phyloP scores from a whole-genome alignment of 331 rosid species.

The Quercus lobata region DNA sequence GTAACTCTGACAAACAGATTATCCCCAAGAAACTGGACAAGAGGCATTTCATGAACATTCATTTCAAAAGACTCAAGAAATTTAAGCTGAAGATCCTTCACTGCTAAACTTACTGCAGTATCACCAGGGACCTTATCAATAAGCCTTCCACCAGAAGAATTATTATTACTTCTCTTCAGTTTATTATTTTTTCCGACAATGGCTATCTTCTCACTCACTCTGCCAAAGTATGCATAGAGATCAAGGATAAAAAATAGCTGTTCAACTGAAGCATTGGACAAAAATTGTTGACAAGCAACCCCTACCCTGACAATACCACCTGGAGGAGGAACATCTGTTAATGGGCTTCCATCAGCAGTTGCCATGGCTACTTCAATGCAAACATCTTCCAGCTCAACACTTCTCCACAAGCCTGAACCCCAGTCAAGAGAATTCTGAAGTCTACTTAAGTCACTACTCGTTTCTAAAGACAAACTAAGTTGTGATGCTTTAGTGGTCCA shows the following conservation, averaged over 20 bases:
- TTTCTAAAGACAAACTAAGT: conserved; percentile 76
- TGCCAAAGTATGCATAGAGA: conserved; percentile 79
- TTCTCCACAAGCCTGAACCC: conserved; percentile 70
- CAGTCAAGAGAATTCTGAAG: conserved; percentile 46
- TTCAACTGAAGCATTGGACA: conserved; percentile 85
- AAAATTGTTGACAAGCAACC: conserved; percentile 70
- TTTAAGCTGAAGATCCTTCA: conserved; percentile 68
- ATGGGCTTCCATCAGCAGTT: conserved; percentile 87
- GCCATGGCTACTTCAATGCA: conserved; percentile 88
- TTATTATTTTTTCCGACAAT: conserved; percentile 54
- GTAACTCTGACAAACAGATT: conserved; percentile 61
- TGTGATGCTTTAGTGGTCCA: conserved; percentile 70
- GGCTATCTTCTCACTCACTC: conserved; percentile 70
- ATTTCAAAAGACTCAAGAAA: conserved; percentile 79
- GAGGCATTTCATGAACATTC: conserved; percentile 67
- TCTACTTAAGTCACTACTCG: conserved; percentile 33
- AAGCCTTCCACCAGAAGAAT: conserved; percentile 46
- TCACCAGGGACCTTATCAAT: conserved; percentile 90
- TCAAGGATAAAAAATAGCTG: conserved; percentile 86
- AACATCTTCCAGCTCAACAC: conserved; percentile 80
- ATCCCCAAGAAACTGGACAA: conserved; percentile 77
- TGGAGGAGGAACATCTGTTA: conserved; percentile 78
- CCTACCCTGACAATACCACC: conserved; percentile 92
- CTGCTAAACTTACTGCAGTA: conserved; percentile 69
- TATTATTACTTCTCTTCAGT: conserved; percentile 28